Conservation (phyloP, 176 grass and related monocot genomes). For the Tillandsia leiboldiana region DNA sequence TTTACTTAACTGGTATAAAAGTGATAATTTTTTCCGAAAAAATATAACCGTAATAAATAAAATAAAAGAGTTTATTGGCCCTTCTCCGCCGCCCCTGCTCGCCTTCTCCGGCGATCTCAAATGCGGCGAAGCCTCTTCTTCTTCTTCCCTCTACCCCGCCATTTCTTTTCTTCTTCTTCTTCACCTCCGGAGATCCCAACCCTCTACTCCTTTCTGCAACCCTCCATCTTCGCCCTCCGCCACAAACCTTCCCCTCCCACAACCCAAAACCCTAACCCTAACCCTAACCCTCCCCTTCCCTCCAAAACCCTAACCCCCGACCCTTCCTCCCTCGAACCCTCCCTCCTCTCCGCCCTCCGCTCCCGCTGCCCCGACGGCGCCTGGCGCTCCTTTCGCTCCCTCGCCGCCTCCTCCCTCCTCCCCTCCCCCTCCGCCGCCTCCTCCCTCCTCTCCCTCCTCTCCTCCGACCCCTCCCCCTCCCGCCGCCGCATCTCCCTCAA, state of each 20-base stretch:
- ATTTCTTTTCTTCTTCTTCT: constrained; percentile 17
- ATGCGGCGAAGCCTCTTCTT: no score
- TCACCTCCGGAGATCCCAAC: constrained; percentile 49
- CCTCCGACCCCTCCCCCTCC: constrained; percentile 50
- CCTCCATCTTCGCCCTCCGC: constrained; percentile 59
- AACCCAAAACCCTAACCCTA: neutral
- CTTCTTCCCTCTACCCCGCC: neutral
- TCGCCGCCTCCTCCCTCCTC: constrained; percentile 38
- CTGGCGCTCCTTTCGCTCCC: constrained; percentile 80
- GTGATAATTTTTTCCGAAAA: no score
- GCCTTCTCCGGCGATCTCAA: no score
- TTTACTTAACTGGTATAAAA: no score
- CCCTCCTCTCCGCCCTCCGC: constrained; percentile 35
- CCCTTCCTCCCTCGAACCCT: constrained; percentile 38
- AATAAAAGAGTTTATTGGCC: no score
- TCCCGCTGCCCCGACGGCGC: constrained; percentile 47
- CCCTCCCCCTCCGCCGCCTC: constrained; percentile 47
- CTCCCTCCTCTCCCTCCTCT: constrained; percentile 65
- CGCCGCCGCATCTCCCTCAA: constrained; percentile 60
- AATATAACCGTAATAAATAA: no score
- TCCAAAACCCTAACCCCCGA: constrained; percentile 10
- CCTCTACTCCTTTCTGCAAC: constrained; percentile 91
- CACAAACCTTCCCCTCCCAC: constrained; percentile 15
- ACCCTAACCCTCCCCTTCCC: constrained; percentile 15
- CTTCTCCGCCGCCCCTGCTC: no score